Evolutionary conservation across 345 rosid genomes (phyloP), one percentile per base, ranked within the genome.

Genomic region (Heritiera fomes): DNA sequence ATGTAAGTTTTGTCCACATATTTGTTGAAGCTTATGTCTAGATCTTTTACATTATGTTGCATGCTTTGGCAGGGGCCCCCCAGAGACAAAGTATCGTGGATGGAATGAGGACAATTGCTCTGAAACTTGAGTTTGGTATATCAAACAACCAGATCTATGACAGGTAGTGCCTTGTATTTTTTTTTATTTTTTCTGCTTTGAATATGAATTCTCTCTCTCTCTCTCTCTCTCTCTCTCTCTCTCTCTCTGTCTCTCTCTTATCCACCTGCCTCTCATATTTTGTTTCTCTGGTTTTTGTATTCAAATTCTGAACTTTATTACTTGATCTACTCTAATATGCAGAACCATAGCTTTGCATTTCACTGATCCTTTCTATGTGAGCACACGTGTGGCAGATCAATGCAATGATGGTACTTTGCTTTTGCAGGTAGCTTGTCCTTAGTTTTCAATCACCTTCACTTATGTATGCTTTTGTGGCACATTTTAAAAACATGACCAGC

Each of bases 341-440:
- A 96, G 99, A 83, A 96, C 98, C 23, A 82, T 92, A 80, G 98
- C 99, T 46, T 97, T 95, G 77, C 99, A 96, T 87, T 96, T 96
- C 85, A 94, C 94, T 30, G 89, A 92, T 61, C 98, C 99, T 80
- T 92, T 96, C 85, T 92, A 88, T 83, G 97, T 96, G 82, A 92
- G 90, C 83, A 90, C 90, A 41, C 89, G 95, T 53, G 89, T 92
- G 79, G 89, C 88, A 7, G 95, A 92, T 87, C 93, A 92, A 82
- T 87, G 98, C 86, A 89, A 82, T 87, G 98, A 86, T 81, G 97
- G 94, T 73, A 90, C 91, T 59, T 77, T 91, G 82, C 92, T 92
- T 68, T 85, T 91, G 81, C 99, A 96, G 99, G 99, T 96, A 90
- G 20, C 71, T 69, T 80, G 8, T 30, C 66, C 38, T 18, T 20